These are phyloP conservation scores for Coffea humblotiana DNA, from an alignment of 305 asterid species.

Conservation along the genomic window DNA sequence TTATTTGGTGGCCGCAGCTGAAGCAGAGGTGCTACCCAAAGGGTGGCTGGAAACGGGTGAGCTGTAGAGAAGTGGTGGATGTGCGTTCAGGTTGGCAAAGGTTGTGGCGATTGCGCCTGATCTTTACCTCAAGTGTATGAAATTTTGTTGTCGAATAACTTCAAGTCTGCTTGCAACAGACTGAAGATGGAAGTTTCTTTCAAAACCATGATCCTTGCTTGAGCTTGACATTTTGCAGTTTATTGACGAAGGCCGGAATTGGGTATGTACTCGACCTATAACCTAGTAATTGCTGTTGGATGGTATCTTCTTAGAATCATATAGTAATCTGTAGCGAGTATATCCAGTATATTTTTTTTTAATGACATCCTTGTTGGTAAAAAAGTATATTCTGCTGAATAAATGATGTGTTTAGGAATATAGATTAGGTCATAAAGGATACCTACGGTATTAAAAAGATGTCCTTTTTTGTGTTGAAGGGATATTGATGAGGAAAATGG, in stretches of 20 bases:
- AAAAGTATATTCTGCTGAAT: not conserved
- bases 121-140: slow-evolving; percentile 74
- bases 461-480: not conserved
- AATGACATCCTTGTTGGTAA: not conserved
- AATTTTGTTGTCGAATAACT: slow-evolving; percentile 46
- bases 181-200: slow-evolving; percentile 85
- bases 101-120: slow-evolving; percentile 83
- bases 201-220: slow-evolving; percentile 71
- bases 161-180: slow-evolving; percentile 53
- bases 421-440: not conserved
- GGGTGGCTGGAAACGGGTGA: slow-evolving; percentile 51
- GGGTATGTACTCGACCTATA: slow-evolving; percentile 39
- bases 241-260: slow-evolving; percentile 71
- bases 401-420: not conserved
- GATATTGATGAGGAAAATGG: not conserved
- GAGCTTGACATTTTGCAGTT: slow-evolving; percentile 79
- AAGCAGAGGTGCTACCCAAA: slow-evolving; percentile 68
- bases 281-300: not conserved
- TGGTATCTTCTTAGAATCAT: not conserved
- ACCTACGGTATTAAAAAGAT: not conserved
- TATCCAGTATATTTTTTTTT: not conserved
- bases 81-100: slow-evolving; percentile 79
- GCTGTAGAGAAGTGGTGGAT: slow-evolving; percentile 66
- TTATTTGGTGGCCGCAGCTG: slow-evolving; percentile 72
- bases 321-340: not conserved